Evolutionary conservation across 2,329 filamentous ascomycete species (phyloP).

Genomic region (Talaromyces marneffei): DNA sequence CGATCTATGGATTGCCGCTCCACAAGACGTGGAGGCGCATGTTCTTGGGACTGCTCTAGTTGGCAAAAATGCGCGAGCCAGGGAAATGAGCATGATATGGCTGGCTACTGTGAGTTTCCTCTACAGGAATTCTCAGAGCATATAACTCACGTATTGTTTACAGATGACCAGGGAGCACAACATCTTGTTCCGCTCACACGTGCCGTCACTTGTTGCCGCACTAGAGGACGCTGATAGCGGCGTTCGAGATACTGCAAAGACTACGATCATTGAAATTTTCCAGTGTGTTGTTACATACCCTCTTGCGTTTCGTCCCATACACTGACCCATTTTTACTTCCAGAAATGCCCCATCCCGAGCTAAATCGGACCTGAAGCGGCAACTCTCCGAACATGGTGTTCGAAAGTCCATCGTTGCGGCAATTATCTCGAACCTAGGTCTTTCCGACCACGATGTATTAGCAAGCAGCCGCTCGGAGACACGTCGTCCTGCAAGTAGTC

Average conservation of each 20-base stretch:
- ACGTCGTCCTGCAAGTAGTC: conserved; percentile 21
- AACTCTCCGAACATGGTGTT: conserved; percentile 77
- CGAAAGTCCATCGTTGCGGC: conserved; percentile 77
- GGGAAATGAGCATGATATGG: conserved; percentile 81
- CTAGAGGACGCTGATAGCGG: conserved; percentile 85
- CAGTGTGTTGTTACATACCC: conserved; percentile 46
- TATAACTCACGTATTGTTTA: neutral
- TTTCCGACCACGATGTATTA: conserved; percentile 31
- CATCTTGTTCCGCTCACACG: conserved; percentile 75
- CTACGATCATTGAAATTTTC: conserved; percentile 80
- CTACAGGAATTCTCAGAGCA: neutral
- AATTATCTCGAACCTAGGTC: conserved; percentile 68
- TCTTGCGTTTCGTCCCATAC: neutral
- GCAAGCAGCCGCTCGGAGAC: conserved; percentile 20
- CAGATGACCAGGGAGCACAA: conserved; percentile 76
- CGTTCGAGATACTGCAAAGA: conserved; percentile 79
- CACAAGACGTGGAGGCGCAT: conserved; percentile 69
- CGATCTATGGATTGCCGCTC: conserved; percentile 67
- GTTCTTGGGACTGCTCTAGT: conserved; percentile 72
- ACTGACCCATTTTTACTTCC: conserved; percentile 15
- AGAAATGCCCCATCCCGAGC: conserved; percentile 74
- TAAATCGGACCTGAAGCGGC: conserved; percentile 81
- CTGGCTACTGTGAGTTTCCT: conserved; percentile 59
- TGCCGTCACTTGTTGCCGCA: conserved; percentile 74
- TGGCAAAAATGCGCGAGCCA: conserved; percentile 75